These are phyloP conservation scores for Arthroderma uncinatum DNA, from an alignment of 2,329 filamentous ascomycete genomes.

Conservation along the genomic window DNA sequence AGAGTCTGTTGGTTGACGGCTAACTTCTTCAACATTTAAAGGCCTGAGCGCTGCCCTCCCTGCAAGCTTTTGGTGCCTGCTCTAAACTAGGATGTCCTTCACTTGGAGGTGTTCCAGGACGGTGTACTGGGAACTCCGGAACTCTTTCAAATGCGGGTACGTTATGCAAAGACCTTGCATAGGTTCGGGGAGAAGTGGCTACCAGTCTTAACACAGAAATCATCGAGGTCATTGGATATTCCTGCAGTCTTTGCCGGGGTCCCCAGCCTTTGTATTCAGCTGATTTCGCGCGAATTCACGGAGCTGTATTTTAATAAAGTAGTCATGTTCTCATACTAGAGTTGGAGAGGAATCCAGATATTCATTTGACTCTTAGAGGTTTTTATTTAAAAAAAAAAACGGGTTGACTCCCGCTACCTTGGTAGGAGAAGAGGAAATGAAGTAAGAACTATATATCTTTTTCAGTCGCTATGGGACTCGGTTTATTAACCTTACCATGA, in stretches of 20 bases:
- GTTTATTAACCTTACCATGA: not conserved
- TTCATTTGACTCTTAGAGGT: too few species aligned
- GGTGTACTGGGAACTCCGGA: constrained; percentile 17
- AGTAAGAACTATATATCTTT: not conserved
- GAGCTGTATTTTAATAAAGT: too few species aligned
- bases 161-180: not conserved
- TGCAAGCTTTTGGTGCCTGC: constrained; percentile 15
- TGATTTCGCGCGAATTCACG: too few species aligned
- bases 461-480: not conserved
- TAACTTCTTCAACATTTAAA: not conserved
- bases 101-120: constrained; percentile 19
- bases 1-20: not conserved
- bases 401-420: not conserved
- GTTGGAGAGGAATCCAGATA: too few species aligned
- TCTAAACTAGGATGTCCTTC: constrained; percentile 19
- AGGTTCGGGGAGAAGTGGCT: constrained; percentile 16
- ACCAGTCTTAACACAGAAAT: constrained; percentile 22
- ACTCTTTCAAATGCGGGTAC: not conserved
- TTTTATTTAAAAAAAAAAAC: too few species aligned
- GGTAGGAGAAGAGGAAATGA: not conserved
- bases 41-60: constrained; percentile 4
- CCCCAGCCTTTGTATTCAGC: too few species aligned
- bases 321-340: too few species aligned
- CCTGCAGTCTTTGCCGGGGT: too few species aligned
- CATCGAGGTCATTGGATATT: constrained; percentile 13